Conservation (phyloP, 768 basidiomycete species). For the Steccherinum ochraceum region DNA sequence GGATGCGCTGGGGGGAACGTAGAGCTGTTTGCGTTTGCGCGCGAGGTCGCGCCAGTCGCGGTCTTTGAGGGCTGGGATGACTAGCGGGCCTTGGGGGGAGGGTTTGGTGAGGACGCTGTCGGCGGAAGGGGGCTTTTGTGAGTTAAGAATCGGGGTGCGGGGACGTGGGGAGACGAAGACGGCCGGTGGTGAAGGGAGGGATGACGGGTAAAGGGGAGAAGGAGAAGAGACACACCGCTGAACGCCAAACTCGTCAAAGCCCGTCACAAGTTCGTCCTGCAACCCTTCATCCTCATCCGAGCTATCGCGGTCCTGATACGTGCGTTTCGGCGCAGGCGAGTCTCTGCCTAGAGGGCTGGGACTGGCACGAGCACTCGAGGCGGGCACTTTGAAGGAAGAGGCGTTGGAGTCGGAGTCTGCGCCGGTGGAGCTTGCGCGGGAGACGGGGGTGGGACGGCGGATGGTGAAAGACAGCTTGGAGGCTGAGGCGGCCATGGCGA, state of each 20-base stretch:
- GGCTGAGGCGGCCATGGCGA: too few species aligned
- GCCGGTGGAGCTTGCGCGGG: conserved; percentile 55
- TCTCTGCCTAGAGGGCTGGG: conserved; percentile 43
- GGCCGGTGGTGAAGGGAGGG: too few species aligned
- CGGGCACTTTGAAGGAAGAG: conserved; percentile 47
- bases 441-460: conserved; percentile 67
- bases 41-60: conserved; percentile 86
- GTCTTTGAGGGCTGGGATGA: conserved; percentile 84
- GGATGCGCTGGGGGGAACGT: conserved; percentile 57
- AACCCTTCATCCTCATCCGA: conserved; percentile 45
- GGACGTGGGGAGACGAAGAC: neutral
- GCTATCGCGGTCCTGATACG: conserved; percentile 32
- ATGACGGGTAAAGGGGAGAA: conserved; percentile 16
- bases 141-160: conserved; percentile 56
- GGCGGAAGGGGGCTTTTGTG: conserved; percentile 46
- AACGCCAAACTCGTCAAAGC: conserved; percentile 66
- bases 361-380: conserved; percentile 16
- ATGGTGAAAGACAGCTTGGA: conserved; percentile 77
- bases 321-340: conserved; percentile 36
- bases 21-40: conserved; percentile 56
- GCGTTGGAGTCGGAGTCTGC: conserved; percentile 50
- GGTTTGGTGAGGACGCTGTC: conserved; percentile 40
- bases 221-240: conserved; percentile 70
- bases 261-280: conserved; percentile 65
- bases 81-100: conserved; percentile 54